Percentiles rank a stretch among this genome's conserved stretches.
phyloP scores from a whole-genome alignment of 371 early-diverging fungal genomes.

The Nematocida sp. region DNA sequence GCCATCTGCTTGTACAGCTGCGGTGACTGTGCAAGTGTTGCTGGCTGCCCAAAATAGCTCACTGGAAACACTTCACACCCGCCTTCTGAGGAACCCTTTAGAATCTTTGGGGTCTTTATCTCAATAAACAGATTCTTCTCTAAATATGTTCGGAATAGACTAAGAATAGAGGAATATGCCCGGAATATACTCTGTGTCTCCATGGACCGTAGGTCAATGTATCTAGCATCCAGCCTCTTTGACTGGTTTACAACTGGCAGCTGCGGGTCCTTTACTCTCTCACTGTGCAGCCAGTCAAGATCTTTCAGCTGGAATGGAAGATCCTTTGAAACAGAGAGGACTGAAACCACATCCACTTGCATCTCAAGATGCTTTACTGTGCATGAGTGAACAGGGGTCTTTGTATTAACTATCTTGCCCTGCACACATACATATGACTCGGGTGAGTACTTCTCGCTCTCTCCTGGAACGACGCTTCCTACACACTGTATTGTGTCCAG shows the following conservation, averaged over 20 bases:
- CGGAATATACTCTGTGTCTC: constrained; percentile 95
- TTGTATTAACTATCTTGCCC: constrained; percentile 53
- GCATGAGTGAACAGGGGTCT: constrained; percentile 63
- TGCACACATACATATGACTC: constrained; percentile 66
- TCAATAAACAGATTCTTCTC: constrained; percentile 81
- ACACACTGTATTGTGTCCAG: constrained; percentile 63
- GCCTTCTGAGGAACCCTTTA: constrained; percentile 91
- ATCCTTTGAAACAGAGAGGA: constrained; percentile 58
- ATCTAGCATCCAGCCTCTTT: constrained; percentile 90
- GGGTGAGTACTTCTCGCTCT: not conserved
- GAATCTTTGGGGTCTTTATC: constrained; percentile 96
- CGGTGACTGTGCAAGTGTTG: constrained; percentile 95
- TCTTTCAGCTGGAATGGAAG: constrained; percentile 92
- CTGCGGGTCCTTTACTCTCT: constrained; percentile 68
- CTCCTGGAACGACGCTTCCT: constrained; percentile 1
- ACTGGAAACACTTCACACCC: constrained; percentile 96
- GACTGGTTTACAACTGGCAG: constrained; percentile 76
- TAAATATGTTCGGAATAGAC: constrained; percentile 87
- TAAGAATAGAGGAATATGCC: constrained; percentile 85
- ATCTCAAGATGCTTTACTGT: constrained; percentile 64
- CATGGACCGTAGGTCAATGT: constrained; percentile 87
- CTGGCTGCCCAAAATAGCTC: constrained; percentile 86
- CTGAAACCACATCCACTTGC: constrained; percentile 37
- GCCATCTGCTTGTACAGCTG: constrained; percentile 99
- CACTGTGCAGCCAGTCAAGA: constrained; percentile 68